Conservation (phyloP, 176 grass and related monocot genomes). For the Triticum dicoccoides region DNA sequence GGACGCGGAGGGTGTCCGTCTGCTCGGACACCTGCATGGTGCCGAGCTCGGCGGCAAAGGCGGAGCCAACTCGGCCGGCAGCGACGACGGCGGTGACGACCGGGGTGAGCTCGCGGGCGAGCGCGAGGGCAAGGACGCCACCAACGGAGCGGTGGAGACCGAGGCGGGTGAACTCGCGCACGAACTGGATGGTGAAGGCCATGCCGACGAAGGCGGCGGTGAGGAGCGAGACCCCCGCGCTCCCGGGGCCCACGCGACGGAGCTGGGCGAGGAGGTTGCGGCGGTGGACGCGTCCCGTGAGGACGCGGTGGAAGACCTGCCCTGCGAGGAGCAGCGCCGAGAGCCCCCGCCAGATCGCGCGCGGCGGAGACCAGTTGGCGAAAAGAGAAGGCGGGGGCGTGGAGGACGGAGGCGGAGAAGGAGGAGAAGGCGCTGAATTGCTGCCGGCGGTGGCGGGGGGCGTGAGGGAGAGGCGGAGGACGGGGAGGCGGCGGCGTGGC, state of each 20-base stretch:
- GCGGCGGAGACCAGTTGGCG: conserved; percentile 64
- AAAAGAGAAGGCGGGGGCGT: conserved; percentile 16
- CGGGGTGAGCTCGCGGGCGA: conserved; percentile 82
- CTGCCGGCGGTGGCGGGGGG: conserved; percentile 34
- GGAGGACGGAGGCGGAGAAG: not conserved
- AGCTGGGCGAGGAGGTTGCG: conserved; percentile 92
- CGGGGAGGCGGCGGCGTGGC: conserved; percentile 20
- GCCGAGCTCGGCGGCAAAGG: conserved; percentile 97
- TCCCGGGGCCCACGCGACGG: conserved; percentile 68
- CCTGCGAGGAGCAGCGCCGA: conserved; percentile 80
- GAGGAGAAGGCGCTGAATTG: conserved; percentile 41
- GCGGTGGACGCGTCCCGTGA: conserved; percentile 76
- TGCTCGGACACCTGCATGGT: conserved; percentile 99
- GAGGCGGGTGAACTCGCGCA: conserved; percentile 98
- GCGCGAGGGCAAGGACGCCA: conserved; percentile 88
- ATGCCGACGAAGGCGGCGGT: conserved; percentile 95
- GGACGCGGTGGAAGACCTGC: conserved; percentile 73
- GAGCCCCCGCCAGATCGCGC: conserved; percentile 81
- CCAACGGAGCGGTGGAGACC: conserved; percentile 95
- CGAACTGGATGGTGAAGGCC: conserved; percentile 99
- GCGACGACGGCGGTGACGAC: conserved; percentile 88
- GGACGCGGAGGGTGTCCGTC: conserved; percentile 86
- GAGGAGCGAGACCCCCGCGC: conserved; percentile 84
- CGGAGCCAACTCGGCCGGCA: conserved; percentile 81
- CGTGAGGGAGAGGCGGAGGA: conserved; percentile 34